phyloP scores from a whole-genome alignment of 202 grass and related monocot species.

The Brachypodium distachyon region DNA sequence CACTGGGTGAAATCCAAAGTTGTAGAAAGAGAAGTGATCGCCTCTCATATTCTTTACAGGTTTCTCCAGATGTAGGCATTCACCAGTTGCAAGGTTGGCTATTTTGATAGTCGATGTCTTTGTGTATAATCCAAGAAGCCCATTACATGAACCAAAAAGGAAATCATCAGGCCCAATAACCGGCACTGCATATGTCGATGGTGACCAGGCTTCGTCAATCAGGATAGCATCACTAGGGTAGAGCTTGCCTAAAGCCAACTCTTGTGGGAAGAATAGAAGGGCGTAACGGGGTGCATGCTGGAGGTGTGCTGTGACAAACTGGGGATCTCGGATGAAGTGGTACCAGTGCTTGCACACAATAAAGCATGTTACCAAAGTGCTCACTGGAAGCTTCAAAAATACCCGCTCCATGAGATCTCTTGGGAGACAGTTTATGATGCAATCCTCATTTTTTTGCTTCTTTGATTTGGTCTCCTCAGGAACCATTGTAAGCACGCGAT shows the following conservation, averaged over 20 bases:
- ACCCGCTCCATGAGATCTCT: not conserved
- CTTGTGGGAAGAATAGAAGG: conserved; percentile 3
- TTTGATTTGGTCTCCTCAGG: not conserved
- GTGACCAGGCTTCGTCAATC: conserved; percentile 13
- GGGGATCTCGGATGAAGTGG: not conserved
- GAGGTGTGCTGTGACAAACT: not conserved
- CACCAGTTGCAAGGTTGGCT: conserved; percentile 20
- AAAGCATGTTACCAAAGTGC: not conserved
- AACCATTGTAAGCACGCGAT: not conserved
- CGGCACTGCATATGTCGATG: not conserved
- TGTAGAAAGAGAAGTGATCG: conserved; percentile 18
- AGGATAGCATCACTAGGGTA: not conserved
- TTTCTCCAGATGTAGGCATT: conserved; percentile 23
- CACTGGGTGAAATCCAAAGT: conserved; percentile 24
- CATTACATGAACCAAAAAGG: conserved; percentile 26
- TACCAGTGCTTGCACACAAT: not conserved
- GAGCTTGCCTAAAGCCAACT: not conserved
- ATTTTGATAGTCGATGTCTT: conserved; percentile 22
- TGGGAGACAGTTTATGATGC: not conserved
- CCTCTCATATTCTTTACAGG: not conserved
- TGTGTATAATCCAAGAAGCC: conserved; percentile 25
- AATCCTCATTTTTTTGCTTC: not conserved
- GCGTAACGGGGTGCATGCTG: not conserved
- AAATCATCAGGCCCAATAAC: conserved; percentile 15
- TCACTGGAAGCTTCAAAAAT: not conserved